A percentile compares a stretch with the other conserved stretches of the same genome.
These are phyloP conservation scores for Casuarina cunninghamiana DNA, from an alignment of 306 rosid species.

Conservation along the genomic window DNA sequence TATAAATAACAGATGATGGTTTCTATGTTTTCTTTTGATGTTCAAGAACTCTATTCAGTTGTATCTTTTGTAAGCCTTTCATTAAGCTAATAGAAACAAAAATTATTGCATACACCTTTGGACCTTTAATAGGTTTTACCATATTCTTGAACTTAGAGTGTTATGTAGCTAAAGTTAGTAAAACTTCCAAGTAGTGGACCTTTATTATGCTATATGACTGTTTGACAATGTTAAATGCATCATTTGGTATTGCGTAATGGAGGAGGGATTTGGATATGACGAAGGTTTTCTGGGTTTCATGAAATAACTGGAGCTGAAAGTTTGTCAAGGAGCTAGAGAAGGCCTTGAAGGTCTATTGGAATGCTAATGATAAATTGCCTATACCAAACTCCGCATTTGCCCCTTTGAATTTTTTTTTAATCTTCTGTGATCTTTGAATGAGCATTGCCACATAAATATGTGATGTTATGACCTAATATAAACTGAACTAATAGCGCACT, in stretches of 20 bases:
- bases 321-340: constrained; percentile 85
- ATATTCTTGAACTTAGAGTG: background rate
- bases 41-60: too few species aligned
- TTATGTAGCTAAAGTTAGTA: background rate
- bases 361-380: constrained; percentile 82
- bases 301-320: constrained; percentile 67
- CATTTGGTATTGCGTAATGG: background rate
- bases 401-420: background rate
- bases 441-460: background rate
- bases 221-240: background rate
- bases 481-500: background rate
- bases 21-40: too few species aligned
- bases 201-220: background rate
- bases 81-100: too few species aligned
- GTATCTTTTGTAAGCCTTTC: too few species aligned
- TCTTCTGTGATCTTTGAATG: background rate
- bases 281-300: background rate
- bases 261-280: background rate
- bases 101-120: too few species aligned
- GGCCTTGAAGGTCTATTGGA: constrained; percentile 79
- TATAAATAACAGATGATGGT: too few species aligned
- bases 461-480: background rate
- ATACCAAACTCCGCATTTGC: constrained; percentile 19
- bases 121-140: background rate
- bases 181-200: background rate